phyloP scores from a whole-genome alignment of 768 basidiomycete genomes.

The Leccinum subtestaceum region DNA sequence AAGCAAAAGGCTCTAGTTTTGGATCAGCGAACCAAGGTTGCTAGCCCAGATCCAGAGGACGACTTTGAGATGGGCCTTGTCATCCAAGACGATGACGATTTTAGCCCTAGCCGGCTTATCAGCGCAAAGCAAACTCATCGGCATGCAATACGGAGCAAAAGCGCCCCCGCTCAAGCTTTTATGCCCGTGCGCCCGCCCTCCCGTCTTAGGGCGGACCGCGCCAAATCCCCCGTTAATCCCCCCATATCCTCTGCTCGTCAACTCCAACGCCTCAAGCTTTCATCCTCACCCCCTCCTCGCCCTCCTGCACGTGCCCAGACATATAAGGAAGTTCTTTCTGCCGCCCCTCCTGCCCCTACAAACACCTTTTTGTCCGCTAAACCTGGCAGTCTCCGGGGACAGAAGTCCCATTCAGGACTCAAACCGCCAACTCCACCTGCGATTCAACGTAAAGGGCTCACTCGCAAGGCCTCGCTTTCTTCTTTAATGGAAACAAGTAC shows the following conservation, averaged over 20 bases:
- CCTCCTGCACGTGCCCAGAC: conserved; percentile 53
- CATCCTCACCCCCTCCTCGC: conserved; percentile 66
- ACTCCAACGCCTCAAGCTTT: conserved; percentile 62
- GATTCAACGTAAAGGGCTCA: conserved; percentile 52
- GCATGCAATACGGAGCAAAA: conserved; percentile 54
- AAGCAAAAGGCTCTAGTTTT: conserved; percentile 57
- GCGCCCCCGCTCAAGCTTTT: conserved; percentile 49
- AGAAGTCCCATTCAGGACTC: conserved; percentile 81
- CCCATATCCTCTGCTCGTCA: conserved; percentile 69
- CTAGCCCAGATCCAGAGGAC: conserved; percentile 69
- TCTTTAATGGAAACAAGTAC: conserved; percentile 63
- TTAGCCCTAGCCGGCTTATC: conserved; percentile 73
- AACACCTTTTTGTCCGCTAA: conserved; percentile 63
- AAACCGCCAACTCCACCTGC: conserved; percentile 74
- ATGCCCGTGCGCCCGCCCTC: conserved; percentile 62
- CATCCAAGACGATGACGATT: conserved; percentile 78
- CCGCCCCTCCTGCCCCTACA: conserved; percentile 47
- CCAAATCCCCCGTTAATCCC: conserved; percentile 70
- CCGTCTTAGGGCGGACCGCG: conserved; percentile 56
- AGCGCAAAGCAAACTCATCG: conserved; percentile 46
- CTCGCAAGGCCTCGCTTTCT: conserved; percentile 77
- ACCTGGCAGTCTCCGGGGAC: conserved; percentile 72
- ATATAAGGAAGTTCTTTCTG: conserved; percentile 53
- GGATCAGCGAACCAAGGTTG: conserved; percentile 49
- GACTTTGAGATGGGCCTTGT: conserved; percentile 85